phyloP scores from a whole-genome alignment of 2,329 filamentous ascomycete genomes.

The Paecilomyces dactylethromorphus region DNA sequence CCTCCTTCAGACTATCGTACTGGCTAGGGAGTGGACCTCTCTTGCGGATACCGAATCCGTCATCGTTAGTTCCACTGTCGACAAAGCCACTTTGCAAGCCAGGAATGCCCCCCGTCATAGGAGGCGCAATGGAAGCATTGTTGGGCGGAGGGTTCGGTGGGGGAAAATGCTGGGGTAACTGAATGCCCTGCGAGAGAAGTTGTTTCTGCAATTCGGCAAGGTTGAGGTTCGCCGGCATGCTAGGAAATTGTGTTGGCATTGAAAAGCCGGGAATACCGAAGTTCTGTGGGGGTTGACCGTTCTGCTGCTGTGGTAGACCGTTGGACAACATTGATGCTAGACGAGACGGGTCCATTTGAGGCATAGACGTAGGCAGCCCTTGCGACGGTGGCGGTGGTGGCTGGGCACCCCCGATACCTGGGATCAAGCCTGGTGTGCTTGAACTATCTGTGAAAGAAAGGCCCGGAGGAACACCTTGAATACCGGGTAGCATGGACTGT shows the following conservation, averaged over 20 bases:
- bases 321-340: conserved; percentile 41
- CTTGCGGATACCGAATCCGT: conserved; percentile 41
- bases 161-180: conserved; percentile 27
- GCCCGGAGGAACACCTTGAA: conserved; percentile 51
- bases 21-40: conserved; percentile 73
- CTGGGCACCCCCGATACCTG: conserved; percentile 42
- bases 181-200: conserved; percentile 27
- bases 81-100: conserved; percentile 30
- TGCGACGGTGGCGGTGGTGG: conserved; percentile 23
- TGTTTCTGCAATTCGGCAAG: conserved; percentile 32
- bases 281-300: conserved; percentile 17
- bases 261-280: conserved; percentile 31
- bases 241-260: conserved; percentile 39
- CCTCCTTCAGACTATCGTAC: conserved; percentile 70
- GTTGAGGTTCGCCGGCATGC: conserved; percentile 40
- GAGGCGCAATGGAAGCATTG: not conserved
- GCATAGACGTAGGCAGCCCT: conserved; percentile 27
- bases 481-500: conserved; percentile 45
- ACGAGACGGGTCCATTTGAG: conserved; percentile 43
- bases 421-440: conserved; percentile 32
- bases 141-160: conserved; percentile 31
- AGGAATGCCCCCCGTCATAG: conserved; percentile 18
- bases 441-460: conserved; percentile 39
- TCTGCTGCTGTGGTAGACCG: conserved; percentile 29
- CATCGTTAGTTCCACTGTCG: conserved; percentile 24